Percentiles rank a stretch among this genome's conserved stretches.
Conservation (phyloP, 805 yeast genomes). For the Saccharomyces kudriavzevii region DNA sequence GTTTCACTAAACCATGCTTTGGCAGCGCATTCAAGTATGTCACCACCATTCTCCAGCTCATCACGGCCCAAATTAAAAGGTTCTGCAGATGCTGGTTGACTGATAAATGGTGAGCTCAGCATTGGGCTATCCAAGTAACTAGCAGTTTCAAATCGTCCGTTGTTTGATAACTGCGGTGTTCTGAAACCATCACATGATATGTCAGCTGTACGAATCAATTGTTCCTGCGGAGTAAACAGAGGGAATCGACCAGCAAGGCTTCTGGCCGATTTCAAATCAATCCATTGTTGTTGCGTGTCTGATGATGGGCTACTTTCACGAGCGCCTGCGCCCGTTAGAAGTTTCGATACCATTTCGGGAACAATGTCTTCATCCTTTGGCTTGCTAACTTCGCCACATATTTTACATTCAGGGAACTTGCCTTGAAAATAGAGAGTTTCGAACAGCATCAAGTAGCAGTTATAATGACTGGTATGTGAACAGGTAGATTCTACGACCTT, state of each 20-base stretch:
- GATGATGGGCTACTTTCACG: not conserved
- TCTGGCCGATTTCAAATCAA: slow-evolving; percentile 12
- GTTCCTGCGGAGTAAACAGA: slow-evolving; percentile 24
- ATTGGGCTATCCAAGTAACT: not conserved
- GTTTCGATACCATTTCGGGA: slow-evolving; percentile 20
- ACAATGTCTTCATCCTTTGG: slow-evolving; percentile 26
- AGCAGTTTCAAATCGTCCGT: not conserved
- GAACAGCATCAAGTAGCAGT: slow-evolving; percentile 34
- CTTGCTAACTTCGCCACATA: slow-evolving; percentile 19
- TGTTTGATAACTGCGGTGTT: slow-evolving; percentile 4
- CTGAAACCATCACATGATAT: slow-evolving; percentile 24
- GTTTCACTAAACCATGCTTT: not conserved
- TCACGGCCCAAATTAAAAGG: not conserved
- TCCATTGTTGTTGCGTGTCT: slow-evolving; percentile 13
- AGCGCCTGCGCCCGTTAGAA: slow-evolving; percentile 6
- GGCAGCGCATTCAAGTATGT: not conserved
- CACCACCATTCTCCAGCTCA: not conserved
- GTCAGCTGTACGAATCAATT: slow-evolving; percentile 26
- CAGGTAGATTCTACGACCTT: slow-evolving; percentile 35
- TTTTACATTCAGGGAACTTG: slow-evolving; percentile 22
- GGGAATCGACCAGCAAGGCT: not conserved
- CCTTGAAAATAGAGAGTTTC: slow-evolving; percentile 10
- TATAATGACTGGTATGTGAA: slow-evolving; percentile 38
- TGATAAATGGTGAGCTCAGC: not conserved
- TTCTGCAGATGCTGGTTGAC: not conserved